phyloP scores from a whole-genome alignment of 345 rosid genomes.

The Dipteronia dyeriana region DNA sequence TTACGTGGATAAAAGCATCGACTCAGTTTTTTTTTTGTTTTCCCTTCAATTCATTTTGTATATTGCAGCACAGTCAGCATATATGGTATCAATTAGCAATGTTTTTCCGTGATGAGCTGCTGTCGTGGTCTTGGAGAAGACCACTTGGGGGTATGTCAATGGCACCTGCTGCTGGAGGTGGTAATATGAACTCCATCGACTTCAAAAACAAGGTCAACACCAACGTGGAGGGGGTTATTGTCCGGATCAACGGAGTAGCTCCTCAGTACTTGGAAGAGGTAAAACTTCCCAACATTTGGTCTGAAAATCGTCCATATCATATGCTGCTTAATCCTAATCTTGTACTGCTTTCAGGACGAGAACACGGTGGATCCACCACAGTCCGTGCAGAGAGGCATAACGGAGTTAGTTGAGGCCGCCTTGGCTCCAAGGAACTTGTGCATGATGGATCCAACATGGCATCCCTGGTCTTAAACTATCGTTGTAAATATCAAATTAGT shows the following conservation, averaged over 20 bases:
- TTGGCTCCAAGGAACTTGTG: conserved; percentile 86
- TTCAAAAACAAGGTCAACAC: conserved; percentile 73
- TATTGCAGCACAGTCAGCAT: conserved; percentile 81
- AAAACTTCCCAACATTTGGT: conserved; percentile 10
- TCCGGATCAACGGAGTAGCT: conserved; percentile 72
- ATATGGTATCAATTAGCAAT: conserved; percentile 93
- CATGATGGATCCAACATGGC: conserved; percentile 99
- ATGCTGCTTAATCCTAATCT: no score
- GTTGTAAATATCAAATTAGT: not conserved
- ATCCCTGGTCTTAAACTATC: conserved; percentile 87
- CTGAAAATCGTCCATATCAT: not conserved
- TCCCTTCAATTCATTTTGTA: not conserved
- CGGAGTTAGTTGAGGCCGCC: conserved; percentile 91
- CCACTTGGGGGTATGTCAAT: conserved; percentile 76
- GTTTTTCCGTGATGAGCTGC: conserved; percentile 96
- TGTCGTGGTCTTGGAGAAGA: conserved; percentile 96
- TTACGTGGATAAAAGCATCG: not conserved
- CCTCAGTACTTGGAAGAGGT: conserved; percentile 95
- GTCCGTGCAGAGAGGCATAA: conserved; percentile 87
- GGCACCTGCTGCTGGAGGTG: conserved; percentile 58
- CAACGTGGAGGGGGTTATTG: conserved; percentile 77
- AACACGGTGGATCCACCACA: conserved; percentile 80
- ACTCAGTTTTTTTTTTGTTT: conserved; percentile 1
- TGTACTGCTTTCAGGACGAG: conserved; percentile 61
- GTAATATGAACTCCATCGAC: conserved; percentile 68